These are phyloP conservation scores for Thuja plicata DNA, from an alignment of 83 land plant genomes.

Conservation along the genomic window DNA sequence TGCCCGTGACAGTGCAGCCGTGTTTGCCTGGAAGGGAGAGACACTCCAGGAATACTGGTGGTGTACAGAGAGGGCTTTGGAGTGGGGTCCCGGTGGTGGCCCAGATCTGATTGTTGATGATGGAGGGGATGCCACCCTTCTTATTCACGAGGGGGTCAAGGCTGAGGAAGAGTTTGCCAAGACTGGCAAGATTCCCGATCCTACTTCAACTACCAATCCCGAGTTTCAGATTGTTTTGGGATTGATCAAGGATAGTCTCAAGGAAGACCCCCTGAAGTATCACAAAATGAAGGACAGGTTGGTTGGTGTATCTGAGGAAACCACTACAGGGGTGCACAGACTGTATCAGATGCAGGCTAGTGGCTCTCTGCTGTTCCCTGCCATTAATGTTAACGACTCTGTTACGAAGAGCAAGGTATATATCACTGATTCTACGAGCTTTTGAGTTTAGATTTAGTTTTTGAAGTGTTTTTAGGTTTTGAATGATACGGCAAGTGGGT, in stretches of 20 bases:
- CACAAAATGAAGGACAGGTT: slow-evolving; percentile 43
- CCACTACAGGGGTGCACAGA: slow-evolving; percentile 88
- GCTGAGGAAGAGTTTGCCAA: slow-evolving; percentile 79
- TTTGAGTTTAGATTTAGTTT: too few relatives aligned
- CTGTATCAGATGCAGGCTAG: slow-evolving; percentile 84
- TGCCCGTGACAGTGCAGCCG: too few relatives aligned
- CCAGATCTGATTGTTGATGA: slow-evolving; percentile 23
- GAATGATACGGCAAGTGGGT: too few relatives aligned
- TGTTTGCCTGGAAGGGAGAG: too few relatives aligned
- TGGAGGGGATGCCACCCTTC: slow-evolving; percentile 80
- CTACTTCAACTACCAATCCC: slow-evolving; percentile 61
- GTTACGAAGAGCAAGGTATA: slow-evolving; percentile 93
- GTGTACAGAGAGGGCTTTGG: too few relatives aligned
- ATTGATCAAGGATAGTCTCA: slow-evolving; percentile 68
- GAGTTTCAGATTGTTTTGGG: slow-evolving; percentile 85
- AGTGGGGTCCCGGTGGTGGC: too few relatives aligned
- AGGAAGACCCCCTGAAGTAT: slow-evolving; percentile 44
- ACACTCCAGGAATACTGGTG: too few relatives aligned
- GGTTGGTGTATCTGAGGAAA: slow-evolving; percentile 94
- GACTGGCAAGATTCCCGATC: slow-evolving; percentile 76
- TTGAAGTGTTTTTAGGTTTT: too few relatives aligned
- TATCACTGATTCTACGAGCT: too few relatives aligned
- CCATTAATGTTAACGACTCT: slow-evolving; percentile 32
- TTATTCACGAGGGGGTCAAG: slow-evolving; percentile 92
- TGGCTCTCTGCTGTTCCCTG: slow-evolving; percentile 80